Evolutionary conservation across 2,329 filamentous ascomycete species (phyloP), one percentile per base, ranked within the genome.

Genomic region (Dactylellina sp.): DNA sequence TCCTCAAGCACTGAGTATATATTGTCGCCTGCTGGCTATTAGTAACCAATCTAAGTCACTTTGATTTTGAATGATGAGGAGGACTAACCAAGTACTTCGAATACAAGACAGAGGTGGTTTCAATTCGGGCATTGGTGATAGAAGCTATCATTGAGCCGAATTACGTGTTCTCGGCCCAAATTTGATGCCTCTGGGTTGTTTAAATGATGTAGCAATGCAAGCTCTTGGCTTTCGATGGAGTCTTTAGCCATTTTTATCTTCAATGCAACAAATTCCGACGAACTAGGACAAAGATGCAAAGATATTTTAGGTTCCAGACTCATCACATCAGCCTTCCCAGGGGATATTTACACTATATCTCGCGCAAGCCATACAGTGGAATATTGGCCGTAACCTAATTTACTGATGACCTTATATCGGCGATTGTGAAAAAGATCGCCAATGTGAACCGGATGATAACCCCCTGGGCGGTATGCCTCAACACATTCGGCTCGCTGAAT

Each of bases 291-390:
- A n/a, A 4, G 28, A 32, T 32, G 9, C 28, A 32, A 32, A 32
- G 28, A 32, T 4, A 9, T 32, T 32, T 32, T 9, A 32, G 28
- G 28, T 32, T 32, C 28, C 28, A 32, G 28, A 5, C 28, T 4
- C 28, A 9, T 32, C 9, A 32, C 28, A 9, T 9, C 28, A 32
- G 9, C 28, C 4, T 4, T 32, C 28, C n/a, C n/a, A n/a, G 9
- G 9, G 28, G 28, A 32, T 32, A 9, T 24, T 47, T 47, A 47
- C 44, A 28, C n/a, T 32, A 35, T 2, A 75, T 82, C 81, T 39
- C 57, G 77, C 1, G 76, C 78, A 59, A 80, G 65, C 78, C 80
- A 80, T 2, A 78, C 77, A 2, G 79, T 80, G 28, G 78, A 79
- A 46, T 70, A 79, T 20, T 60, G 60, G 25, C 79, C 78, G 1